Evolutionary conservation across 495 filamentous ascomycete genomes (phyloP).

Genomic region (Echria macrotheca): DNA sequence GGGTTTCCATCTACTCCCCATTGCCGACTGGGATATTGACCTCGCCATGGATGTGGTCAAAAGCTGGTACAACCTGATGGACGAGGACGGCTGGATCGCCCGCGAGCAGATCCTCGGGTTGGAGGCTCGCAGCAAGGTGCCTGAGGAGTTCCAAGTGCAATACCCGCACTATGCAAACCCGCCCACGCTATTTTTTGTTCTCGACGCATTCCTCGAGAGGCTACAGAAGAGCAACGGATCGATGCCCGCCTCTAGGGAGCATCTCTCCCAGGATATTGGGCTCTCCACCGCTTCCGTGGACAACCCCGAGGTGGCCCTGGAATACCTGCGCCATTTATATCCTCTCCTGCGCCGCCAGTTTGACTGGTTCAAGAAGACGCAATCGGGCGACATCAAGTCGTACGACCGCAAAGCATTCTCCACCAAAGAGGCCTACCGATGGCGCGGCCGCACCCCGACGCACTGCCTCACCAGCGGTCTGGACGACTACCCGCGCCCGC

Average conservation of each 20-base stretch:
- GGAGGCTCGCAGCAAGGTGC: slow-evolving; percentile 96
- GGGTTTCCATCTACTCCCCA: slow-evolving; percentile 89
- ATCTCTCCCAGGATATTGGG: slow-evolving; percentile 27
- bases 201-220: slow-evolving; percentile 77
- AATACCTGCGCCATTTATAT: slow-evolving; percentile 77
- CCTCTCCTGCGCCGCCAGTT: slow-evolving; percentile 90
- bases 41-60: slow-evolving; percentile 86
- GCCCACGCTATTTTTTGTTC: slow-evolving; percentile 87
- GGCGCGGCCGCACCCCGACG: slow-evolving; percentile 81
- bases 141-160: slow-evolving; percentile 88
- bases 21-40: slow-evolving; percentile 90
- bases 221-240: slow-evolving; percentile 44
- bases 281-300: slow-evolving; percentile 57
- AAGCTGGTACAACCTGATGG: slow-evolving; percentile 94
- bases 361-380: slow-evolving; percentile 89
- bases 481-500: slow-evolving; percentile 91
- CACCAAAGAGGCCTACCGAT: slow-evolving; percentile 85
- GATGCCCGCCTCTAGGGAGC: slow-evolving; percentile 25
- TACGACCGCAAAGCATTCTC: slow-evolving; percentile 88
- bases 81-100: slow-evolving; percentile 96
- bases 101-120: slow-evolving; percentile 91
- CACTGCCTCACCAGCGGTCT: slow-evolving; percentile 91
- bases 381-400: slow-evolving; percentile 80
- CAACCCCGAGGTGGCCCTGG: slow-evolving; percentile 59
- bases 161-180: slow-evolving; percentile 98